Evolutionary conservation across 257 asterid genomes (phyloP).

Genomic region (Orobanche coerulescens): DNA sequence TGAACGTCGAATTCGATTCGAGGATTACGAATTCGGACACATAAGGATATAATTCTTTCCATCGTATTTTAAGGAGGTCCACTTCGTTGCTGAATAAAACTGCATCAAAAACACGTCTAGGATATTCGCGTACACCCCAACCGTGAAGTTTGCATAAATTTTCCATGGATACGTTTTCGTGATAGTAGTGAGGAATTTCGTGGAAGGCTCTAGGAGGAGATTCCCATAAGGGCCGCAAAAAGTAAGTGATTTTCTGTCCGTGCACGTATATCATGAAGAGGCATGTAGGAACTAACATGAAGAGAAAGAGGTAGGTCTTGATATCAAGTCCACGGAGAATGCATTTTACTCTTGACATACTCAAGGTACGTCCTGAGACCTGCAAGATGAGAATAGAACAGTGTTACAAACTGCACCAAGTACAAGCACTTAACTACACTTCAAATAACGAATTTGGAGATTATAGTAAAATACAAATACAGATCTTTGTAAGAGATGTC

Average conservation of each 20-base stretch:
- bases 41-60: constrained; percentile 76
- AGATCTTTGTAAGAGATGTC: too few species aligned
- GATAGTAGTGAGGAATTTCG: constrained; percentile 73
- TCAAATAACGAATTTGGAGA: too few species aligned
- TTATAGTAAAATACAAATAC: too few species aligned
- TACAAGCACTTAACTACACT: too few species aligned
- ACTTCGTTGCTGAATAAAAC: constrained; percentile 73
- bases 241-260: constrained; percentile 75
- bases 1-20: constrained; percentile 77
- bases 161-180: constrained; percentile 69
- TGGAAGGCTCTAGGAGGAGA: constrained; percentile 69
- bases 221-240: constrained; percentile 72
- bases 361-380: constrained; percentile 39
- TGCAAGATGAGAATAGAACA: constrained; percentile 25
- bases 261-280: constrained; percentile 48
- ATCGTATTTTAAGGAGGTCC: constrained; percentile 60
- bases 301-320: constrained; percentile 42
- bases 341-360: constrained; percentile 56
- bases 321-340: constrained; percentile 53
- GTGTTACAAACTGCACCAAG: neutral
- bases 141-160: constrained; percentile 73
- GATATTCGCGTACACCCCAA: constrained; percentile 71
- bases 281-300: constrained; percentile 48
- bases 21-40: constrained; percentile 63
- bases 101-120: constrained; percentile 79